Evolutionary conservation across 2,329 filamentous ascomycete genomes (phyloP).

Genomic region (Pyrenochaeta sp.): DNA sequence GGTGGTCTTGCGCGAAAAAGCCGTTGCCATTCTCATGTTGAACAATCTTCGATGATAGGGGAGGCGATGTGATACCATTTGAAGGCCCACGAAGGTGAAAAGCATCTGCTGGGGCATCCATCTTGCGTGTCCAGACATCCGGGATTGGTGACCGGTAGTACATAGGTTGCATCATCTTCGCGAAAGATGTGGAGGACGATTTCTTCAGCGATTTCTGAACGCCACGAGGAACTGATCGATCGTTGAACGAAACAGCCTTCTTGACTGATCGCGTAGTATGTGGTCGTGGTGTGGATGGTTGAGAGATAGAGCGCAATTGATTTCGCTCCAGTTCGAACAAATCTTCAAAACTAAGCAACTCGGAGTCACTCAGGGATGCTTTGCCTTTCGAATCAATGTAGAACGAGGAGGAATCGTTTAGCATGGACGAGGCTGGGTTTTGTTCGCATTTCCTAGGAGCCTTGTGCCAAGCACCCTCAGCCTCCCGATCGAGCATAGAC

Average conservation of each 20-base stretch:
- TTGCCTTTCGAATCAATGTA: constrained; percentile 44
- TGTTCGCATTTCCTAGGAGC: constrained; percentile 61
- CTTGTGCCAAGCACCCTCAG: constrained; percentile 63
- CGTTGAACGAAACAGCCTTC: constrained; percentile 37
- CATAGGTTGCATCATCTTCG: constrained; percentile 65
- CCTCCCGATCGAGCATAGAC: constrained; percentile 59
- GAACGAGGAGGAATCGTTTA: constrained; percentile 36
- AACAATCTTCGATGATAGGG: constrained; percentile 34
- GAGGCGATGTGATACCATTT: constrained; percentile 37
- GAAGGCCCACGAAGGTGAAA: constrained; percentile 58
- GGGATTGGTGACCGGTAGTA: constrained; percentile 55
- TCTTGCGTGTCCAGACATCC: constrained; percentile 62
- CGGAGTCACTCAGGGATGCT: constrained; percentile 41
- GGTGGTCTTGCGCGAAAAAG: constrained; percentile 28
- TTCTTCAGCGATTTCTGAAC: constrained; percentile 35
- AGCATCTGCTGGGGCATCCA: constrained; percentile 55
- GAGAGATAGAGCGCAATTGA: constrained; percentile 38
- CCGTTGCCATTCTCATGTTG: constrained; percentile 35
- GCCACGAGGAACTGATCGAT: constrained; percentile 28
- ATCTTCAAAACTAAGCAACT: constrained; percentile 43
- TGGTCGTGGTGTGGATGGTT: constrained; percentile 45
- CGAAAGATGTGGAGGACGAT: constrained; percentile 34
- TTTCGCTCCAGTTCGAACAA: constrained; percentile 37
- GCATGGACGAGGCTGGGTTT: constrained; percentile 54
- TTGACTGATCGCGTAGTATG: constrained; percentile 26